Conservation (phyloP, 2,329 filamentous ascomycete genomes). For the Aspergillus hiratsukae region DNA sequence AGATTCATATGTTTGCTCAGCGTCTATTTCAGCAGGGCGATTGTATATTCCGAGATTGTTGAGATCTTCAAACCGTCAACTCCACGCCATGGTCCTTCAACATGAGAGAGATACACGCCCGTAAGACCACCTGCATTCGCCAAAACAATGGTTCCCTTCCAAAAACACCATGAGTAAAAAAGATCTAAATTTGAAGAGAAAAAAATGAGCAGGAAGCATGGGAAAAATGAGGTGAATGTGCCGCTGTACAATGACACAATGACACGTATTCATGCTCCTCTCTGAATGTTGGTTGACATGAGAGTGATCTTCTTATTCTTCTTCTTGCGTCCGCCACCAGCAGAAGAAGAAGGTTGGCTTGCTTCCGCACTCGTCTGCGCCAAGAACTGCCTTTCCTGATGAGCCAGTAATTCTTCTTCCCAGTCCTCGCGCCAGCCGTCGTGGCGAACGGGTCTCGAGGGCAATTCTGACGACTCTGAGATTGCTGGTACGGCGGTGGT, state of each 20-base stretch:
- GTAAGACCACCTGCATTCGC: background rate
- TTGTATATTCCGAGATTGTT: constrained; percentile 4
- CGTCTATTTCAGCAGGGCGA: background rate
- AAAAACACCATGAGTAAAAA: background rate
- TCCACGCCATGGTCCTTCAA: constrained; percentile 7
- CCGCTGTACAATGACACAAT: background rate
- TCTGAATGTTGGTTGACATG: constrained; percentile 61
- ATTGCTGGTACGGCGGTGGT: constrained; percentile 62
- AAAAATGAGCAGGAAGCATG: background rate
- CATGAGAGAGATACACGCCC: background rate
- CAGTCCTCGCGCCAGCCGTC: constrained; percentile 86
- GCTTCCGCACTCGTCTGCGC: constrained; percentile 43
- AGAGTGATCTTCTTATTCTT: constrained; percentile 65
- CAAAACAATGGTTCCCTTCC: background rate
- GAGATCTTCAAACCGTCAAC: constrained; percentile 4
- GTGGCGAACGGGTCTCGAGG: constrained; percentile 43
- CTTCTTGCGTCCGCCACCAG: constrained; percentile 51
- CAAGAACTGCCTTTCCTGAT: constrained; percentile 50
- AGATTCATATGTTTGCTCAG: background rate
- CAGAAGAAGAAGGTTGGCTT: constrained; percentile 15
- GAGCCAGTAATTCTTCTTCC: constrained; percentile 70
- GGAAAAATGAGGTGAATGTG: background rate
- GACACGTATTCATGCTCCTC: constrained; percentile 46
- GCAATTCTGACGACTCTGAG: constrained; percentile 51
- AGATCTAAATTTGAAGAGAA: background rate